These are phyloP conservation scores for Theileria parva DNA, from an alignment of 169 alveolate genomes.

Conservation along the genomic window DNA sequence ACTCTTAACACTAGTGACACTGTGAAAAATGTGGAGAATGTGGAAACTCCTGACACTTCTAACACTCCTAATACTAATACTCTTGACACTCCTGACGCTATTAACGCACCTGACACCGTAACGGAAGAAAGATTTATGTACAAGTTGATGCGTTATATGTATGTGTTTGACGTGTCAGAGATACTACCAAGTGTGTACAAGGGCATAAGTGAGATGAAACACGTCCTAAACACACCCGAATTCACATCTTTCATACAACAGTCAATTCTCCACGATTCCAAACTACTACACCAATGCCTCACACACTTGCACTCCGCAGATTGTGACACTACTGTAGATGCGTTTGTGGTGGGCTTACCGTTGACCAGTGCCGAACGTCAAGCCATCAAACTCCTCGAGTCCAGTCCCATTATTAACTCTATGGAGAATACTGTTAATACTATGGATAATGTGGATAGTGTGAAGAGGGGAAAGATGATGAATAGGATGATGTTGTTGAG, in stretches of 20 bases:
- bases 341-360: neutral
- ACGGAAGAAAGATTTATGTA: neutral
- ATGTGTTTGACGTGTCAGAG: conserved; percentile 2
- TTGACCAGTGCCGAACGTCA: conserved; percentile 31
- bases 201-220: conserved; percentile 11
- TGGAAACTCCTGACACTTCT: neutral
- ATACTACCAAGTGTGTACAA: conserved; percentile 40
- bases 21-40: no score
- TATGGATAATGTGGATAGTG: no score
- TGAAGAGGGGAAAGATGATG: conserved; percentile 7
- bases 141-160: conserved; percentile 23
- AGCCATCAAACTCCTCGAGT: conserved; percentile 32
- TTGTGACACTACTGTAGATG: no score
- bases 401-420: conserved; percentile 16
- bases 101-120: neutral
- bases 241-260: conserved; percentile 30
- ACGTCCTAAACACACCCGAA: conserved; percentile 22
- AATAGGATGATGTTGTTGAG: conserved; percentile 58
- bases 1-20: no score
- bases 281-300: conserved; percentile 25
- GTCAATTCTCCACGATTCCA: conserved; percentile 30
- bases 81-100: no score
- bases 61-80: neutral
- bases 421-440: no score
- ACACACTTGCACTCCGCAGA: no score